Conservation (phyloP, 495 filamentous ascomycete genomes). For the Xylaria scruposa region DNA sequence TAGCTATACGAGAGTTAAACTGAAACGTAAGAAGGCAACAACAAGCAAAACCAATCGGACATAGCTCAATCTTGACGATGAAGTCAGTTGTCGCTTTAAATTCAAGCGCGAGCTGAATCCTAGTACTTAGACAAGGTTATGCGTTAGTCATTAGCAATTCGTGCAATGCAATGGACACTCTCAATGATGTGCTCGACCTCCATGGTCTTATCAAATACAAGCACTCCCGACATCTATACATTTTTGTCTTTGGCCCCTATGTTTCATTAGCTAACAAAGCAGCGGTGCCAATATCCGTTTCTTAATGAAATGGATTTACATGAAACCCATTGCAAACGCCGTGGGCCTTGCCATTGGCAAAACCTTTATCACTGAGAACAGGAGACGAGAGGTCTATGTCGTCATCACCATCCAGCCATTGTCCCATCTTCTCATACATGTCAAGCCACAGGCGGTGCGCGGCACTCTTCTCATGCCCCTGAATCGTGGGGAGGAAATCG, state of each 20-base stretch:
- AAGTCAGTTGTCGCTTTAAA: neutral
- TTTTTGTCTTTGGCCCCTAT: neutral
- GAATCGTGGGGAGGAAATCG: constrained; percentile 45
- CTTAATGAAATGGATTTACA: neutral
- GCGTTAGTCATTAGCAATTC: no score
- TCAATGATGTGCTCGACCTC: neutral
- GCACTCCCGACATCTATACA: neutral
- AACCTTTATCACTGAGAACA: neutral
- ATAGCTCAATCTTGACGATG: neutral
- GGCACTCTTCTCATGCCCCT: constrained; percentile 31
- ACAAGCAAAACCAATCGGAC: no score
- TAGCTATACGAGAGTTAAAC: no score
- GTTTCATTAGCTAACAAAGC: neutral
- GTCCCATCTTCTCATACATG: constrained; percentile 55
- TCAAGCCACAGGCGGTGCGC: constrained; percentile 41
- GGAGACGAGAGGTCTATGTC: constrained; percentile 37
- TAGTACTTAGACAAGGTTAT: no score
- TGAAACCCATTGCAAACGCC: neutral
- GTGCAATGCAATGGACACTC: no score
- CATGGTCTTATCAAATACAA: neutral
- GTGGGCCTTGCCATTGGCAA: neutral
- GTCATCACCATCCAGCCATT: constrained; percentile 50
- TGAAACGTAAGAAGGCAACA: no score
- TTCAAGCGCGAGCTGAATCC: no score
- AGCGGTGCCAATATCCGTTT: neutral